Base-by-base conservation (phyloP, 2,329 filamentous ascomycete genomes). In the Colletotrichum cuscutae region DNA sequence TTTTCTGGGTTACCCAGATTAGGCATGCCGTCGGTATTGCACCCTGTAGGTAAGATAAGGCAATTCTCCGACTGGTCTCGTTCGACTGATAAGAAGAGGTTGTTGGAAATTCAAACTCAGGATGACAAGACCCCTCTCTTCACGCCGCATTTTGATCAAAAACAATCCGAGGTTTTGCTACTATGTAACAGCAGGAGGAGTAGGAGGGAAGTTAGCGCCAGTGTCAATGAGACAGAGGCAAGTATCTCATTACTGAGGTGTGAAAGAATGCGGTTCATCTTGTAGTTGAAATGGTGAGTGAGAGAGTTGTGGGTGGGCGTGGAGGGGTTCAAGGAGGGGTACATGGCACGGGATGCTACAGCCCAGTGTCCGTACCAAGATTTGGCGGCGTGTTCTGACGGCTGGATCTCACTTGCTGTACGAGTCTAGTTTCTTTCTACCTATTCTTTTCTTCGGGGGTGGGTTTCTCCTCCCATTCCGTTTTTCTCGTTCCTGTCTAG, bases 371-470 rank as follows among this genome's bases (percentile, higher is more conserved):
- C 42, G 62, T 65, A 64, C 60, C 62, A 73, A 70, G 61, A 72
- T 72, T 66, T 66, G 60, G 54, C 59, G 30, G 67, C 70, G 60
- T 72, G 66, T 54, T 60, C 66, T 56, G 60, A 26, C 70, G 66
- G 66, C 70, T 70, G 54, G 46, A 70, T 70, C 66, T 60, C 60
- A 70, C 70, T 70, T 37, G 70, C 24, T 57, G 66, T 32, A 49
- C 15, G 35, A 53, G 49, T 42, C 46, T 65, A 32, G 35, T n/a
- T 15, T 26, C 9, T 24, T 5, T 26, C 52, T n/a, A n/a, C n/a
- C n/a, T 28, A n/a, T 0, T 49, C 13, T 37, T 28, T 9, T 1
- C 7, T n/a, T 19, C 19, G 32, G 32, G 32, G 11, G 32, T 35
- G 32, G 9, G 1, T 35, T 35, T 12, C 19, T 8, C 15, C 42